Conservation (phyloP, 768 basidiomycete species). For the Tylopilus cervinicoccineus region DNA sequence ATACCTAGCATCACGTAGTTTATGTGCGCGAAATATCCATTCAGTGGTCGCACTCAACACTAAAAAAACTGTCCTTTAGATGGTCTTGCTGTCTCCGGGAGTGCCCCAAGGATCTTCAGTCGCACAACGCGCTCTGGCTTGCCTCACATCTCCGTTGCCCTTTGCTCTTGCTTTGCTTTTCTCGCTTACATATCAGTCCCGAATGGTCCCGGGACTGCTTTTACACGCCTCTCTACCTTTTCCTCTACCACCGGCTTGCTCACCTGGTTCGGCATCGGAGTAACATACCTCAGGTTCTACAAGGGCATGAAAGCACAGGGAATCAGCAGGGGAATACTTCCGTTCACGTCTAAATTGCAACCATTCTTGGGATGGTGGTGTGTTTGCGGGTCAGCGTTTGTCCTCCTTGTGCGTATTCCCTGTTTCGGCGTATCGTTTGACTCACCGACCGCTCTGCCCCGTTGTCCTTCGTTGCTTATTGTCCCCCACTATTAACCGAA, state of each 20-base stretch:
- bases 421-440: neutral
- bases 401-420: conserved; percentile 33
- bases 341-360: conserved; percentile 40
- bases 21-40: neutral
- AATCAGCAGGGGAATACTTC: conserved; percentile 41
- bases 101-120: conserved; percentile 40
- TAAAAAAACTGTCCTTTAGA: conserved; percentile 35
- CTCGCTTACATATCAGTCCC: conserved; percentile 41
- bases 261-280: conserved; percentile 43
- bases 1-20: conserved; percentile 7
- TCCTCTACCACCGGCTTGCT: conserved; percentile 39
- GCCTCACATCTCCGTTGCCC: neutral
- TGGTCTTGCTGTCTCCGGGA: conserved; percentile 48
- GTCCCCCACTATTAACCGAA: neutral
- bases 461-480: neutral
- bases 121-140: neutral
- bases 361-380: conserved; percentile 41
- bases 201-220: conserved; percentile 35
- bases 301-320: conserved; percentile 49
- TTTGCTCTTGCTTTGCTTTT: conserved; percentile 30
- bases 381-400: conserved; percentile 23
- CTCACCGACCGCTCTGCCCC: neutral
- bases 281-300: conserved; percentile 46
- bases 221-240: conserved; percentile 38
- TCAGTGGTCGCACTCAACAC: too few relatives aligned